Evolutionary conservation across 257 asterid species (phyloP).

Genomic region (Capsicum baccatum): DNA sequence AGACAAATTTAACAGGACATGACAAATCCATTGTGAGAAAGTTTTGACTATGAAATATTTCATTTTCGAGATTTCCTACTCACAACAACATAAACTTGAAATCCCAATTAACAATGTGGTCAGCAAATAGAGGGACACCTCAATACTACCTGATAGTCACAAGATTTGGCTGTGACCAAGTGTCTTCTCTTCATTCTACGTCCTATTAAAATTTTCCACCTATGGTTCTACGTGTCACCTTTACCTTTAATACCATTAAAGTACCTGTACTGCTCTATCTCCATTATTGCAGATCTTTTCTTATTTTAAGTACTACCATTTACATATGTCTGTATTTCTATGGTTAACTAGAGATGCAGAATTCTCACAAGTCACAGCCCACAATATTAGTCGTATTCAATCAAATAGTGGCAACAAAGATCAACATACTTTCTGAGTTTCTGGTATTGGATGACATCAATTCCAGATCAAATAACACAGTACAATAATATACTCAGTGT

Average conservation of each 20-base stretch:
- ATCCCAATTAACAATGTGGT: not conserved
- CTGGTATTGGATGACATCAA: not conserved
- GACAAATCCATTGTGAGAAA: too few relatives aligned
- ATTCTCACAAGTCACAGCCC: not conserved
- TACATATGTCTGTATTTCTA: not conserved
- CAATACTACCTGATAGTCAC: not conserved
- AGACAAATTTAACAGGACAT: too few relatives aligned
- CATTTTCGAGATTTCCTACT: not conserved
- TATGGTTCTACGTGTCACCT: not conserved
- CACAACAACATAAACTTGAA: not conserved
- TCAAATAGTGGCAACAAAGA: not conserved
- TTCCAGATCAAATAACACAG: not conserved
- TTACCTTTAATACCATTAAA: not conserved
- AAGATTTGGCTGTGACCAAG: slow-evolving; percentile 1
- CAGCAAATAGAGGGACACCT: not conserved
- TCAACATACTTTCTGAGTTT: not conserved
- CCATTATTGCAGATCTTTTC: not conserved
- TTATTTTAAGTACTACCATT: not conserved
- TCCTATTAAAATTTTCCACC: not conserved
- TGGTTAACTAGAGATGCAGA: not conserved
- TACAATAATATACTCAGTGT: too few relatives aligned
- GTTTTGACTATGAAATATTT: too few relatives aligned
- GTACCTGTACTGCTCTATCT: not conserved
- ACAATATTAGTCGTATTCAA: not conserved
- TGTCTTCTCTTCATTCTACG: not conserved